Base-by-base conservation (phyloP, 2,329 filamentous ascomycete genomes). In the Acrocalymma vagum region DNA sequence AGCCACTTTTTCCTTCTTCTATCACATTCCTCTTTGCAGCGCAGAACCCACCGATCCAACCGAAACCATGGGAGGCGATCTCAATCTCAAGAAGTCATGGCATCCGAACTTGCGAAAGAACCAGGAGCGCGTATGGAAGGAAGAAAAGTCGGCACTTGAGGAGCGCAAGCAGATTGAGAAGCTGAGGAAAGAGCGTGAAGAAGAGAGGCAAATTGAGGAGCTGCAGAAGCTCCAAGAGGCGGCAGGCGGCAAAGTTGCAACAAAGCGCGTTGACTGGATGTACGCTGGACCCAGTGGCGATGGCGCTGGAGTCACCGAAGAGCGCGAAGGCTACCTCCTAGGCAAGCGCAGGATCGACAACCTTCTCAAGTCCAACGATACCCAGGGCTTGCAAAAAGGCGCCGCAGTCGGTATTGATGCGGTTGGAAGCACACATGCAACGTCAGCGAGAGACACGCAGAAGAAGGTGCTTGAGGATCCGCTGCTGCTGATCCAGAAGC, bases 201-300 rank as follows among this genome's bases (percentile, higher is more conserved):
- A 97, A 69, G 95, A 99, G 74, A 85, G 92, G 30, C 86, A 88
- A 31, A 88, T 96, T 54, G 90, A 96, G 69, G 92, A 97, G 69
- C 83, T 97, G 1, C 89, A 96, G 70, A 83, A 85, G 36, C 81
- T 97, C 54, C 90, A 96, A 41, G 94, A 96, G 72, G 86, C 87
- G 3, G 87, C 91, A 1, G 94, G 94, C 24, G 91, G 92, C 40
- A 84, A 82, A 59, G 92, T 90, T 63, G 81, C 87, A 37, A 75
- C 87, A 20, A 86, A 93, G 58, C 85, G 91, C 23, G 93, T 99
- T 17, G 94, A 97, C 62, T 99, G 94, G 90, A 96, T 99, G 90
- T 99, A 99, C 72, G 84, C 87, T 58, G 93, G 93, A 1, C 91
- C 94, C 6, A 87, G 86, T 33, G 80, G 78, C 41, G 89, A 90